Evolutionary conservation across 2,329 filamentous ascomycete genomes (phyloP).

Genomic region (Tolypocladium nubicola): DNA sequence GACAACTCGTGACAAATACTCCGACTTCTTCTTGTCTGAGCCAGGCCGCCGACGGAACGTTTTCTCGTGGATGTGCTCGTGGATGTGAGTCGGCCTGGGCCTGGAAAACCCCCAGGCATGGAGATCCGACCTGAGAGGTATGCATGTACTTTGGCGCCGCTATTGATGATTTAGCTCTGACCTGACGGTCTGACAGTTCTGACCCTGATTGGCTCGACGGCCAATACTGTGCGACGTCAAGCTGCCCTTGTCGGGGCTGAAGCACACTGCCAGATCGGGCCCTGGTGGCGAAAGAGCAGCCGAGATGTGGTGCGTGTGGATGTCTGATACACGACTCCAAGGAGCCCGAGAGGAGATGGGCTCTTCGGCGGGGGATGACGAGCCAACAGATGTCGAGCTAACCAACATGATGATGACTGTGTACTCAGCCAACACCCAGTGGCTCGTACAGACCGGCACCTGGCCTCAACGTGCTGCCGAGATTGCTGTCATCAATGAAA

Average conservation of each 20-base stretch:
- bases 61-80: not conserved
- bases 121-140: not conserved
- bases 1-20: slow-evolving; percentile 1
- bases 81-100: not conserved
- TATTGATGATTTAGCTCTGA: too few species aligned
- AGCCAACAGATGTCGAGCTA: too few species aligned
- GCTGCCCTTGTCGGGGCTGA: not conserved
- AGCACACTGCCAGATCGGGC: not conserved
- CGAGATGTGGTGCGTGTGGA: not conserved
- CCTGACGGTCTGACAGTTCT: too few species aligned
- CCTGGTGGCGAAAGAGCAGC: not conserved
- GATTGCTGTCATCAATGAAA: not conserved
- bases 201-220: too few species aligned
- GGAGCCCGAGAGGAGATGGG: not conserved
- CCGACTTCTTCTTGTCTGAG: not conserved
- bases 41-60: not conserved
- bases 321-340: not conserved
- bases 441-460: not conserved
- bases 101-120: not conserved
- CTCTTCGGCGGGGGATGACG: not conserved
- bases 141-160: not conserved
- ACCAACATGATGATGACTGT: not conserved
- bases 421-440: not conserved
- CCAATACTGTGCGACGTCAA: not conserved
- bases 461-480: not conserved